phyloP scores from a whole-genome alignment of 2,329 filamentous ascomycete genomes.

The Beauveria caledonica region DNA sequence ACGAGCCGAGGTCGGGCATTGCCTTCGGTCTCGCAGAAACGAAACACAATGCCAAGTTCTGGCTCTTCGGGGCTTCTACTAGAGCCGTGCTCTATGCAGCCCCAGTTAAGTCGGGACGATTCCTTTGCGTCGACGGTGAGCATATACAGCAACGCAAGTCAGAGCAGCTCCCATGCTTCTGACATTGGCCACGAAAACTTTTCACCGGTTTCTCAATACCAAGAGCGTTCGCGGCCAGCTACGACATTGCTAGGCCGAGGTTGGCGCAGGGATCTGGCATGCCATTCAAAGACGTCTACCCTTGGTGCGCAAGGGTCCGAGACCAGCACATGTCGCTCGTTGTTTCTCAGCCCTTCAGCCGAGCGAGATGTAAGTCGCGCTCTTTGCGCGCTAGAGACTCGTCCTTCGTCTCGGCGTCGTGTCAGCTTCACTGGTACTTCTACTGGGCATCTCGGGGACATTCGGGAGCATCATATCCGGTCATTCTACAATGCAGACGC shows the following conservation, averaged over 20 bases:
- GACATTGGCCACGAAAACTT: neutral
- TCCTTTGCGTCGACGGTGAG: conserved; percentile 24
- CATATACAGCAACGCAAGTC: conserved; percentile 18
- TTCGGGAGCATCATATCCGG: conserved; percentile 11
- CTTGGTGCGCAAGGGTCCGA: conserved; percentile 9
- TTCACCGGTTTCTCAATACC: neutral
- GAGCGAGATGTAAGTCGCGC: conserved; percentile 37
- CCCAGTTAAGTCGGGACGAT: neutral
- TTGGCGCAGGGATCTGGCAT: neutral
- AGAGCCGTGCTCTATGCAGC: too few species aligned
- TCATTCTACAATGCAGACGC: conserved; percentile 30
- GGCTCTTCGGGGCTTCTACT: neutral
- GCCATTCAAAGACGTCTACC: conserved; percentile 23
- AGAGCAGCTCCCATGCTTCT: neutral
- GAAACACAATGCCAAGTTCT: conserved; percentile 9
- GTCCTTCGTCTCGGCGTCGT: conserved; percentile 16
- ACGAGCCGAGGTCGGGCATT: neutral
- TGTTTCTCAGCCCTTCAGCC: conserved; percentile 13
- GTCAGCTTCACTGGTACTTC: neutral
- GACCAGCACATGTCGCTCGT: conserved; percentile 1
- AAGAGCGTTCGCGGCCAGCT: neutral
- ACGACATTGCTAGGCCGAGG: neutral
- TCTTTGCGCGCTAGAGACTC: conserved; percentile 24
- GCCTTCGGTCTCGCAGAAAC: neutral
- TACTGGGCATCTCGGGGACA: neutral